These are phyloP conservation scores for Dovyalis caffra DNA, from an alignment of 345 rosid genomes.

Conservation along the genomic window DNA sequence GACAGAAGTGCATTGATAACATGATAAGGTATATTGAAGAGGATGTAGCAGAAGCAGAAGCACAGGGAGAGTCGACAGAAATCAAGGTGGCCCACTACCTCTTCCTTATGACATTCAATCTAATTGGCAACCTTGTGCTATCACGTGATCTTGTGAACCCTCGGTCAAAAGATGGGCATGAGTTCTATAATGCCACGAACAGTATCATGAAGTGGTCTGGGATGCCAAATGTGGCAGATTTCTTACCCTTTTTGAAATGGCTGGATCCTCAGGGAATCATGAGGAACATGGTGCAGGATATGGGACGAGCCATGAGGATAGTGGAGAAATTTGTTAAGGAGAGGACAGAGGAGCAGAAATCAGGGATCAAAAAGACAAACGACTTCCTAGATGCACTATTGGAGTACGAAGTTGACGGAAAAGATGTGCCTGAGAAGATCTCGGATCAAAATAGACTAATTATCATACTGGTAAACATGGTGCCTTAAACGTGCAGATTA, in stretches of 20 bases:
- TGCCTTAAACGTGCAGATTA: neutral
- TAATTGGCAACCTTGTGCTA: conserved; percentile 22
- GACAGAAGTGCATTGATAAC: conserved; percentile 4
- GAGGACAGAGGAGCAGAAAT: conserved; percentile 7
- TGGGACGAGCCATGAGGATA: conserved; percentile 12
- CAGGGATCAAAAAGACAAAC: neutral
- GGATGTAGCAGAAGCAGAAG: neutral
- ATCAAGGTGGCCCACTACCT: neutral
- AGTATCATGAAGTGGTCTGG: conserved; percentile 4
- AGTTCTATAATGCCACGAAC: conserved; percentile 18
- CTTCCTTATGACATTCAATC: conserved; percentile 17
- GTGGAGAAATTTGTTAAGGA: conserved; percentile 20
- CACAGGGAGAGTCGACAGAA: conserved; percentile 14
- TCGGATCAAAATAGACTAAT: conserved; percentile 5
- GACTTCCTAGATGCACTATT: conserved; percentile 22
- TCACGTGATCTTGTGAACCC: conserved; percentile 16
- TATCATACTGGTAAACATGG: conserved; percentile 12
- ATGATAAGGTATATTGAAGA: conserved; percentile 11
- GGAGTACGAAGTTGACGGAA: conserved; percentile 16
- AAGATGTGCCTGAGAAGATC: conserved; percentile 10
- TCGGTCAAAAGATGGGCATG: conserved; percentile 8
- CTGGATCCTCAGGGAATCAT: conserved; percentile 34
- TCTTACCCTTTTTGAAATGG: conserved; percentile 9
- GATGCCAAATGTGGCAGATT: conserved; percentile 25
- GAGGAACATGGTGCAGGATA: conserved; percentile 17